These are phyloP conservation scores for Solanum sejunctum DNA, from an alignment of 257 asterid species.

Conservation along the genomic window DNA sequence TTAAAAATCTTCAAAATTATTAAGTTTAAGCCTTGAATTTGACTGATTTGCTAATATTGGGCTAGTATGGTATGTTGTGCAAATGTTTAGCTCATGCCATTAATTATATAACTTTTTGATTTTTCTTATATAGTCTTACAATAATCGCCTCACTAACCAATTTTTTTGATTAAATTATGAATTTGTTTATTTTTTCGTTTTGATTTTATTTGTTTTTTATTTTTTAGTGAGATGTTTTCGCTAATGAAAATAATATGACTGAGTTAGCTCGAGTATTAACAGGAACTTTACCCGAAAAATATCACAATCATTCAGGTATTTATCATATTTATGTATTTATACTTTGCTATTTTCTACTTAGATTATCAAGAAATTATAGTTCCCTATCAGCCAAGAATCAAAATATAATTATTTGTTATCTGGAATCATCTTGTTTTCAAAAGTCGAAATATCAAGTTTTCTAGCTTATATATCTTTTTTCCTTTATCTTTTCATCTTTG, in stretches of 20 bases:
- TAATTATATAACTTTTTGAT: neutral
- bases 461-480: neutral
- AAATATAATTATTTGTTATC: neutral
- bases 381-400: neutral
- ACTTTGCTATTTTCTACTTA: neutral
- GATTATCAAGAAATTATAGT: neutral
- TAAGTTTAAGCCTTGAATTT: neutral
- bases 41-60: neutral
- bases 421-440: neutral
- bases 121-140: neutral
- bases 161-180: neutral
- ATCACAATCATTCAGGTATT: slow-evolving; percentile 53
- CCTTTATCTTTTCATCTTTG: neutral
- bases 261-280: slow-evolving; percentile 45
- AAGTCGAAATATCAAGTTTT: neutral
- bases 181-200: neutral
- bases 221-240: slow-evolving; percentile 59
- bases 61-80: neutral
- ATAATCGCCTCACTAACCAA: too few species aligned
- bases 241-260: slow-evolving; percentile 26
- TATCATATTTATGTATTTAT: neutral
- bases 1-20: neutral
- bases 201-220: too few species aligned
- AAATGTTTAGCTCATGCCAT: neutral
- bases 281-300: slow-evolving; percentile 39